Evolutionary conservation across 1,284 basidiomycete genomes (phyloP).

Genomic region (Puccinia novopanici): DNA sequence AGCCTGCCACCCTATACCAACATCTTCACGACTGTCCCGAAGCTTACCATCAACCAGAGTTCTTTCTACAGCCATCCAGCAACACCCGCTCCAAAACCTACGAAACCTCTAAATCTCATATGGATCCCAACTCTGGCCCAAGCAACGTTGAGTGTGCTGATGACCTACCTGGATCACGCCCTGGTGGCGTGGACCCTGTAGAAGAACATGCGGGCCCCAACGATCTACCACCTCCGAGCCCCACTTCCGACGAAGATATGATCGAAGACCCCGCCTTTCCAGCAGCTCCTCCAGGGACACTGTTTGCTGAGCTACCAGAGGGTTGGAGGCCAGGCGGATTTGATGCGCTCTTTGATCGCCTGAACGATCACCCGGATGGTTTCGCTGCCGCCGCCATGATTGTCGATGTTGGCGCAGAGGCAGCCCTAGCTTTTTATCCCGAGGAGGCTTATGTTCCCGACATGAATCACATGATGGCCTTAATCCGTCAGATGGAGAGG

Average conservation of each 20-base stretch:
- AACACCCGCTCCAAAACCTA: background rate
- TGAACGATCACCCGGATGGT: background rate
- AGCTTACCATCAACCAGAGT: background rate
- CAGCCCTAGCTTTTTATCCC: no score
- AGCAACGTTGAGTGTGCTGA: background rate
- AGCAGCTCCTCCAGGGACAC: no score
- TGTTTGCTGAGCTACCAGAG: no score
- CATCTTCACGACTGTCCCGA: background rate
- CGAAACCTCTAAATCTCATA: no score
- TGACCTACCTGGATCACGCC: background rate
- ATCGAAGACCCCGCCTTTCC: background rate
- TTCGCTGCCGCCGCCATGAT: no score
- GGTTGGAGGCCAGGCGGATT: no score
- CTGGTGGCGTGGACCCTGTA: background rate
- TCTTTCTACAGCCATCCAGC: background rate
- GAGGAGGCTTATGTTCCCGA: no score
- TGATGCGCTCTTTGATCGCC: background rate
- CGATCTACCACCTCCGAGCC: background rate
- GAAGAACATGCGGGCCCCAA: constrained; percentile 2
- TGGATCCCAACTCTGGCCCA: background rate
- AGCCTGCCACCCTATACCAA: background rate
- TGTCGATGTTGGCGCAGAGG: no score
- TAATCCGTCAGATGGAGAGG: background rate
- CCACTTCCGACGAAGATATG: background rate
- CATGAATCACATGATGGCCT: no score